These are phyloP conservation scores for Xylaria sp. DNA, from an alignment of 2,329 filamentous ascomycete species.

Conservation along the genomic window DNA sequence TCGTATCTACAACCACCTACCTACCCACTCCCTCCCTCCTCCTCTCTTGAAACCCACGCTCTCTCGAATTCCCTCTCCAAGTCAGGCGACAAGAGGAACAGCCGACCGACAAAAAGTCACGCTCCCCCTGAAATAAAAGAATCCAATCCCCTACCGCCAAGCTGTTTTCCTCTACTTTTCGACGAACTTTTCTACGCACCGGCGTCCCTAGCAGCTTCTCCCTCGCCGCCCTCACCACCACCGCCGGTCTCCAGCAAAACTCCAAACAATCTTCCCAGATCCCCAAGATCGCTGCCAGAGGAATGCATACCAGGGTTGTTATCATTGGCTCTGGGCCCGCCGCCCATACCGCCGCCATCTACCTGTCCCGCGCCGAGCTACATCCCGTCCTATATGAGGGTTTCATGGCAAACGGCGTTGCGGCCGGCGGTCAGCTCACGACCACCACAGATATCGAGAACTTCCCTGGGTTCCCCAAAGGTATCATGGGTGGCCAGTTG, in stretches of 20 bases:
- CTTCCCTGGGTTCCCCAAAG: conserved; percentile 91
- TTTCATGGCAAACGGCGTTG: conserved; percentile 96
- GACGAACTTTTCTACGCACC: conserved; percentile 73
- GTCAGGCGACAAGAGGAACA: neutral
- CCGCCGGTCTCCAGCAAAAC: conserved; percentile 64
- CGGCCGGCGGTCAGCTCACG: conserved; percentile 93
- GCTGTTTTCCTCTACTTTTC: conserved; percentile 87
- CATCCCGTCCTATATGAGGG: conserved; percentile 97
- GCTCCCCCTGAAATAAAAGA: too few relatives aligned
- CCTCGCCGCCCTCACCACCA: conserved; percentile 71
- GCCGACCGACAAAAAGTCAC: neutral
- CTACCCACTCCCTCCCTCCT: neutral
- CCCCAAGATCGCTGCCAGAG: conserved; percentile 54
- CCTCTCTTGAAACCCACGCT: neutral
- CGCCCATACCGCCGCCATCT: conserved; percentile 96
- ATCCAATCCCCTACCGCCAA: conserved; percentile 64
- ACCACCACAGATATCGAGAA: conserved; percentile 99
- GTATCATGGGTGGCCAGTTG: conserved; percentile 83
- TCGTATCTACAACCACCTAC: neutral
- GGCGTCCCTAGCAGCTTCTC: conserved; percentile 75
- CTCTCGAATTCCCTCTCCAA: neutral
- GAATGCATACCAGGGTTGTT: conserved; percentile 92
- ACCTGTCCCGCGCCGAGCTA: conserved; percentile 91
- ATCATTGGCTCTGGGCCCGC: conserved; percentile 95
- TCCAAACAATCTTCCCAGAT: conserved; percentile 42